These are phyloP conservation scores for Juncus inflexus DNA, from an alignment of 176 grass and related monocot species.

Conservation along the genomic window DNA sequence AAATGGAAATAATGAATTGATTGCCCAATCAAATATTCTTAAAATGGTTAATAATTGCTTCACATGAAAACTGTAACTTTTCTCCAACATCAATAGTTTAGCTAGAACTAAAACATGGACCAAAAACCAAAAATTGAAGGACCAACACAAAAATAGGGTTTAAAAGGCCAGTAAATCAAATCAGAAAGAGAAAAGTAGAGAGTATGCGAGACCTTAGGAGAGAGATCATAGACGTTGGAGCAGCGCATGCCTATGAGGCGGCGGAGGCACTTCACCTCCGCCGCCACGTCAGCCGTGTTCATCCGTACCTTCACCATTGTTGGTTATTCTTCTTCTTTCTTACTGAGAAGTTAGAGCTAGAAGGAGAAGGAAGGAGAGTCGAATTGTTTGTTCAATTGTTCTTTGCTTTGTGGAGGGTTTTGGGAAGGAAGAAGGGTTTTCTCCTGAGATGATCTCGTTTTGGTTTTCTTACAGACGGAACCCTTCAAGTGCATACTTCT, in stretches of 20 bases:
- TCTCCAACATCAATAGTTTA: too few relatives aligned
- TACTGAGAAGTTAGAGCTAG: background rate
- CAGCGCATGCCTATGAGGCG: constrained; percentile 97
- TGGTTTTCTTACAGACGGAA: too few relatives aligned
- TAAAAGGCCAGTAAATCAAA: background rate
- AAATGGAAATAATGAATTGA: background rate
- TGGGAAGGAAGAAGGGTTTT: too few relatives aligned
- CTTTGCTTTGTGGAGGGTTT: too few relatives aligned
- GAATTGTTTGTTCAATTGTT: background rate
- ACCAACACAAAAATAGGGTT: too few relatives aligned
- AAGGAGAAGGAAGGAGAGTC: background rate
- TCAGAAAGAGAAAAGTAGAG: background rate
- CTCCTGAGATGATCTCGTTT: background rate
- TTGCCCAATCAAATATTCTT: too few relatives aligned
- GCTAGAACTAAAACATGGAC: too few relatives aligned
- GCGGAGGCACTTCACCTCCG: constrained; percentile 97
- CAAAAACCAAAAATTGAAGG: too few relatives aligned
- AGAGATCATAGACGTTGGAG: constrained; percentile 96
- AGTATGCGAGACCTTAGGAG: constrained; percentile 49
- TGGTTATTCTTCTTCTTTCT: background rate
- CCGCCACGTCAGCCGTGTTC: constrained; percentile 97
- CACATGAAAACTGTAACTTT: too few relatives aligned
- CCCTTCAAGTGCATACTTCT: too few relatives aligned
- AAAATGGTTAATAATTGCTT: too few relatives aligned
- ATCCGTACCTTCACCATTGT: constrained; percentile 95